Percentiles rank a stretch among this genome's conserved stretches.
Conservation (phyloP, 75 land plant species). For the Pseudotsuga menziesii region DNA sequence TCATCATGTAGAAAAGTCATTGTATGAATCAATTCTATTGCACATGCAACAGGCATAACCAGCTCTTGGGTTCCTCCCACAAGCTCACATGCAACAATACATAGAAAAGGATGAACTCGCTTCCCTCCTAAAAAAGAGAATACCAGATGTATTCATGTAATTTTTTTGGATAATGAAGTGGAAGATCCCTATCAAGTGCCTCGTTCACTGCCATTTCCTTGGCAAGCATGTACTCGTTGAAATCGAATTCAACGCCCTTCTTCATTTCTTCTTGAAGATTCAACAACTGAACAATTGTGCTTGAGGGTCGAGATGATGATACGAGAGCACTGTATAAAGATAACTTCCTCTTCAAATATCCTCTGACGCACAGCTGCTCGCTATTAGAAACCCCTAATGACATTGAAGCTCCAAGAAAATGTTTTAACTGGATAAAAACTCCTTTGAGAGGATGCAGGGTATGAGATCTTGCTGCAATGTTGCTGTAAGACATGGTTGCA, state of each 20-base stretch:
- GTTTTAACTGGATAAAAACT: too few relatives aligned
- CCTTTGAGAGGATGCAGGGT: too few relatives aligned
- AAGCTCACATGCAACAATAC: conserved; percentile 60
- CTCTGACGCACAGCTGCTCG: too few relatives aligned
- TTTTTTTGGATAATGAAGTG: conserved; percentile 16
- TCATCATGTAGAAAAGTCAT: conserved; percentile 54
- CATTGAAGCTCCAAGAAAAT: too few relatives aligned
- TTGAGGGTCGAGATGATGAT: too few relatives aligned
- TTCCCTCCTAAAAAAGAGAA: conserved; percentile 32
- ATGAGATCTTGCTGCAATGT: too few relatives aligned
- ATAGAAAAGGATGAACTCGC: conserved; percentile 27
- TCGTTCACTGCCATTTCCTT: conserved; percentile 41
- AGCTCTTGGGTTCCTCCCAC: conserved; percentile 44
- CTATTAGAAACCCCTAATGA: too few relatives aligned
- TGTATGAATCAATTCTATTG: conserved; percentile 62
- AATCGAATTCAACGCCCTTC: conserved; percentile 23
- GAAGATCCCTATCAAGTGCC: conserved; percentile 32
- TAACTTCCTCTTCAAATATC: too few relatives aligned
- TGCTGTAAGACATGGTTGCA: too few relatives aligned
- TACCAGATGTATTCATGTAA: conserved; percentile 40
- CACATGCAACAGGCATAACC: conserved; percentile 58
- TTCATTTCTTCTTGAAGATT: background rate
- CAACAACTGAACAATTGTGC: too few relatives aligned
- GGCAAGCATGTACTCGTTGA: conserved; percentile 43
- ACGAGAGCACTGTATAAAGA: too few relatives aligned